Evolutionary conservation across 441 rosid species (phyloP).

Genomic region (Corymbia calophylla): DNA sequence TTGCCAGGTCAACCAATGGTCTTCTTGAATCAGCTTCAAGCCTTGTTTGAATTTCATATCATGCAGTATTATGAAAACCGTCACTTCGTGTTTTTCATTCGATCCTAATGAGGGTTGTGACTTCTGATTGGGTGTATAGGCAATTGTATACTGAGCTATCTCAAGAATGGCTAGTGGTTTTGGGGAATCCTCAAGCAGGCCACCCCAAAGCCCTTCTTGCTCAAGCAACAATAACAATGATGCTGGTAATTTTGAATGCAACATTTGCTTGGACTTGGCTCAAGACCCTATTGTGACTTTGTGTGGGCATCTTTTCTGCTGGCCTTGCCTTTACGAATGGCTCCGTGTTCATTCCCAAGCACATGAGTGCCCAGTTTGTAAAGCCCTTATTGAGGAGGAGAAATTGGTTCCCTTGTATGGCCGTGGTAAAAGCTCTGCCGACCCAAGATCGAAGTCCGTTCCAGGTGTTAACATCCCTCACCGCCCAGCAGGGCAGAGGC

Average conservation of each 20-base stretch:
- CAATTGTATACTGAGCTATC: constrained; percentile 13
- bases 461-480: constrained; percentile 72
- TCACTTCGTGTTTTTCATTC: background rate
- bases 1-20: background rate
- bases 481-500: constrained; percentile 86
- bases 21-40: background rate
- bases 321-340: constrained; percentile 99
- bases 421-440: constrained; percentile 67
- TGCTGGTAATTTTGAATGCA: constrained; percentile 77
- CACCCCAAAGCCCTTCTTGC: constrained; percentile 41
- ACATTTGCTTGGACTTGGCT: constrained; percentile 88
- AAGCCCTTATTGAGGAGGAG: constrained; percentile 75
- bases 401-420: constrained; percentile 92
- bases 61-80: background rate
- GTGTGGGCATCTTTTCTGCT: constrained; percentile 93
- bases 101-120: background rate
- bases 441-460: constrained; percentile 66
- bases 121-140: constrained; percentile 13
- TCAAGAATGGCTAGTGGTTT: constrained; percentile 49
- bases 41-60: background rate
- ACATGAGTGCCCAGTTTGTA: constrained; percentile 82
- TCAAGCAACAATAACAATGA: constrained; percentile 44
- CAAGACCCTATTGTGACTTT: constrained; percentile 89
- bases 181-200: constrained; percentile 59
- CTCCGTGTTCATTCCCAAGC: constrained; percentile 66